Base-by-base conservation (phyloP, 768 basidiomycete species). In the Sporobolomyces roseus region DNA sequence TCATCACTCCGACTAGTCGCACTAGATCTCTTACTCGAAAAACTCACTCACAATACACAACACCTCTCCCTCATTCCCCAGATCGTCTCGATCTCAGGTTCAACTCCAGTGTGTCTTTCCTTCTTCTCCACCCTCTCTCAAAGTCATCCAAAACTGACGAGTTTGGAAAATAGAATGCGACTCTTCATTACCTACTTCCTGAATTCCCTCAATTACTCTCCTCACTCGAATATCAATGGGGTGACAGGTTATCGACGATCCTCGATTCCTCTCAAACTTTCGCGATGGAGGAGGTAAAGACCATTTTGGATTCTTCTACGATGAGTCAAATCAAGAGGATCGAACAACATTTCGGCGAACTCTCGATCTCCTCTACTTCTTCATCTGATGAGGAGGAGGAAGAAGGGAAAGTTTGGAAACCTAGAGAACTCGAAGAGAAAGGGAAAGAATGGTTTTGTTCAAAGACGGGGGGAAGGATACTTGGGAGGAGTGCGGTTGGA, bases 1-100 rank as follows among this genome's bases (percentile, higher is more conserved):
- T 59, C 54, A 21, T 54, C 50, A 19, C 14, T 63, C 21, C 48
- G 70, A 19, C 3, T 71, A 25, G 38, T 43, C 19, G 70, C 61
- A 6, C 51, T 71, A 29, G 70, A 71, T 55, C 25, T 66, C 16
- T 35, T 71, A 9, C 46, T 71, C 29, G 64, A 63, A 27, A 71
- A 71, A 60, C 54, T 71, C 27, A 27, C 50, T 1, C 36, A 48
- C 38, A 55, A 66, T 9, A 51, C 54, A 12, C 65, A 54, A 5
- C 54, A 71, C n/a, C 36, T 43, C n/a, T 16, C 21, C 4, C 16
- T 71, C 4, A 29, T 71, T 14, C 3, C 21, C 2, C 48, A 65
- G 4, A 25, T 71, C 7, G 33, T 27, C 9, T 21, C 51, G 8
- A 21, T 71, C 30, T 46, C 38, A 9, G 70, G 70, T 0, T 36